Conservation (phyloP, 73 alveolate species). For the Tetrahymena malaccensis region DNA sequence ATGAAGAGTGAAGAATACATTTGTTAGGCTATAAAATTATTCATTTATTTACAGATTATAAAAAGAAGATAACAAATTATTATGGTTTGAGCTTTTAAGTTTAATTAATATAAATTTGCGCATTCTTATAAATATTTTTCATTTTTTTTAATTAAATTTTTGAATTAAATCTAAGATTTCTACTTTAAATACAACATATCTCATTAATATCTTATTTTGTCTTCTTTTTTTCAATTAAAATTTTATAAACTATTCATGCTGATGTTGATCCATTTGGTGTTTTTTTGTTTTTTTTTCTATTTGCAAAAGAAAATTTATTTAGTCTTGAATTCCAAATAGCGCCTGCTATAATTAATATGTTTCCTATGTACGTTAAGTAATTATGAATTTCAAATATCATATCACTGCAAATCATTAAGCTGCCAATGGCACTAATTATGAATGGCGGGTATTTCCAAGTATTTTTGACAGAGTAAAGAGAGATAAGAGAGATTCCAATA, state of each 20-base stretch:
- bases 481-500: slow-evolving; percentile 45
- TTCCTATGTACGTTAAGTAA: slow-evolving; percentile 48
- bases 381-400: slow-evolving; percentile 44
- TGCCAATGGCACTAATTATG: slow-evolving; percentile 42
- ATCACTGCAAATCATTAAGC: slow-evolving; percentile 42
- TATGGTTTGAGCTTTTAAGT: too few relatives aligned
- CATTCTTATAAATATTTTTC: too few relatives aligned
- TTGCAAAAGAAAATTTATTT: slow-evolving; percentile 39
- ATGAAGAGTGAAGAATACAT: neutral
- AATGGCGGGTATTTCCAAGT: slow-evolving; percentile 54
- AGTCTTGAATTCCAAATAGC: slow-evolving; percentile 66
- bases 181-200: neutral
- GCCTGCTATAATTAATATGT: slow-evolving; percentile 51
- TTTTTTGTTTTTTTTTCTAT: neutral
- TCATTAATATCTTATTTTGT: too few relatives aligned
- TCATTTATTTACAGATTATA: neutral
- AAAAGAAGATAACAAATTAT: neutral
- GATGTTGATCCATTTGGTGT: neutral
- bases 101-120: too few relatives aligned
- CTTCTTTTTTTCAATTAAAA: neutral
- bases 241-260: neutral
- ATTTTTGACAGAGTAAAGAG: slow-evolving; percentile 57
- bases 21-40: neutral
- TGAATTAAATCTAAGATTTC: too few relatives aligned
- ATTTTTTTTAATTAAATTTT: too few relatives aligned